Conservation (phyloP, 139 green algal species). For the Astrephomene gubernaculifera region DNA sequence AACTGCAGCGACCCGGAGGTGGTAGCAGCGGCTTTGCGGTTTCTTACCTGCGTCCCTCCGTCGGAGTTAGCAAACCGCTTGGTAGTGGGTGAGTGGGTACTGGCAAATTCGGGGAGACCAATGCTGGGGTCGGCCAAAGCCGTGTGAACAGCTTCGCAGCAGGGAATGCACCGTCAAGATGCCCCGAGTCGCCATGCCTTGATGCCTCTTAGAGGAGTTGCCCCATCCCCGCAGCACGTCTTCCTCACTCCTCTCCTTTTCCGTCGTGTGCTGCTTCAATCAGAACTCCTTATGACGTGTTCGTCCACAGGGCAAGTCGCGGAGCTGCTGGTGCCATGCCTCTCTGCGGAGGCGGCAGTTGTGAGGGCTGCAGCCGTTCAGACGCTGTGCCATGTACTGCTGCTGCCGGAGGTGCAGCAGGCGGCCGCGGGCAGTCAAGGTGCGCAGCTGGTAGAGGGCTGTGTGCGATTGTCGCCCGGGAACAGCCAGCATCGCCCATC, state of each 20-base stretch:
- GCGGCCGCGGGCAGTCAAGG: not conserved
- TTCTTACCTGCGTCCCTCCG: not conserved
- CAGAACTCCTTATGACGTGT: too few relatives aligned
- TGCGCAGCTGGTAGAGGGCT: not conserved
- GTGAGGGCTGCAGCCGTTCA: not conserved
- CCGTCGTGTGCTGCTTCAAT: too few relatives aligned
- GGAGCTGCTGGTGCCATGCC: slow-evolving; percentile 27
- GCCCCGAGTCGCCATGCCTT: too few relatives aligned
- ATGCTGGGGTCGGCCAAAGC: too few relatives aligned
- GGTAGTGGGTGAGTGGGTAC: not conserved
- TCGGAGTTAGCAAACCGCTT: slow-evolving; percentile 7
- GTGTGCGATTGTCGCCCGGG: not conserved
- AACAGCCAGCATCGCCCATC: not conserved
- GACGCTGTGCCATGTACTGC: slow-evolving; percentile 2
- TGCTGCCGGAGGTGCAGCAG: slow-evolving; percentile 2
- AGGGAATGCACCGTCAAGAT: too few relatives aligned
- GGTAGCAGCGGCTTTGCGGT: slow-evolving; percentile 14
- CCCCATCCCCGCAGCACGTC: too few relatives aligned
- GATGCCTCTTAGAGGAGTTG: too few relatives aligned
- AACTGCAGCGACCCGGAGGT: slow-evolving; percentile 16
- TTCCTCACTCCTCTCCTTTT: too few relatives aligned
- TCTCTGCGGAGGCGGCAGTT: not conserved
- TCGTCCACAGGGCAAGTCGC: slow-evolving; percentile 12
- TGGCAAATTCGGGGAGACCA: too few relatives aligned
- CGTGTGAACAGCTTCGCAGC: too few relatives aligned